phyloP scores from a whole-genome alignment of 169 alveolate species.

The Amoebophrya sp. region DNA sequence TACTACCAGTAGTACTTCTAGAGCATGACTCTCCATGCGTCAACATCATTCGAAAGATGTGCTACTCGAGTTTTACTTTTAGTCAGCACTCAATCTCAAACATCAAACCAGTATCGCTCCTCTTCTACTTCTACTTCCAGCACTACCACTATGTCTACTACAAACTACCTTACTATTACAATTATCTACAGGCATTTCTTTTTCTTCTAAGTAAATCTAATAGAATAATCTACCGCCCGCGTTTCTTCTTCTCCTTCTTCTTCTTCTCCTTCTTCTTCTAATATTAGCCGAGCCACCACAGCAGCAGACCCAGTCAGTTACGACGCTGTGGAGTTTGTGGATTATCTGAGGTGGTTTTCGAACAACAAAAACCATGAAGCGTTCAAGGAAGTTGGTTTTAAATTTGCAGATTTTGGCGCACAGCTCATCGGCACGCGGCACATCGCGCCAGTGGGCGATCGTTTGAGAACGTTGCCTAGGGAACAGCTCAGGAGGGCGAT shows the following conservation, averaged over 20 bases:
- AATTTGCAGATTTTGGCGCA: not conserved
- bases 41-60: too few species aligned
- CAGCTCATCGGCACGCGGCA: not conserved
- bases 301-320: not conserved
- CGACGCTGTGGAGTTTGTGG: not conserved
- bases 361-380: not conserved
- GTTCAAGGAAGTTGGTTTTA: not conserved
- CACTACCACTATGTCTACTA: too few species aligned
- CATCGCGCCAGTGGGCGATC: not conserved
- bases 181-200: too few species aligned
- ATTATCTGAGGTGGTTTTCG: not conserved
- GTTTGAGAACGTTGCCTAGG: not conserved
- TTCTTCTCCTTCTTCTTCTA: not conserved
- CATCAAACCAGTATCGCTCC: too few species aligned
- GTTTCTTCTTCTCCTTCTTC: not conserved
- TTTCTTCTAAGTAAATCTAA: too few species aligned
- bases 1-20: too few species aligned
- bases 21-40: too few species aligned
- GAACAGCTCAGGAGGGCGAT: not conserved
- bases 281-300: not conserved
- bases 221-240: not conserved
- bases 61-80: too few species aligned
- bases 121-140: too few species aligned
- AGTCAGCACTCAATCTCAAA: too few species aligned
- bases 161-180: too few species aligned